Percentiles rank a stretch among this genome's conserved stretches.
Conservation (phyloP, 176 grass and related monocot species). For the Carex cristatella region DNA sequence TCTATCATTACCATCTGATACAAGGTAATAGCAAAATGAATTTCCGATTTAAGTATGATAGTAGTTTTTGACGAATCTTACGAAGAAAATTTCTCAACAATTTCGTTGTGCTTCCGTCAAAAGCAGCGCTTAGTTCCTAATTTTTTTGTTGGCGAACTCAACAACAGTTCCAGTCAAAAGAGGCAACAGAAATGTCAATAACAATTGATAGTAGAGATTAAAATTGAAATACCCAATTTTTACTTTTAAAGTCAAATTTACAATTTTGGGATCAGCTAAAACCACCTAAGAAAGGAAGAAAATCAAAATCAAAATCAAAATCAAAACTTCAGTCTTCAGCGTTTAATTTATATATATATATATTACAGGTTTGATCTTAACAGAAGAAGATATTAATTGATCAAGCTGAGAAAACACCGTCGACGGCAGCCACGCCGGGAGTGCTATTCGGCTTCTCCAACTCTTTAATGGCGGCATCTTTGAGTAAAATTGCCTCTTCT, state of each 20-base stretch:
- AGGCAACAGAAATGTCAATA: neutral
- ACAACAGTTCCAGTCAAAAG: neutral
- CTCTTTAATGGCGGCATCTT: conserved; percentile 6
- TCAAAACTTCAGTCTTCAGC: neutral
- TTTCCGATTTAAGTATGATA: neutral
- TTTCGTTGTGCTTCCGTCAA: neutral
- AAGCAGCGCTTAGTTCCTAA: neutral
- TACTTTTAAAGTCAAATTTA: conserved; percentile 11
- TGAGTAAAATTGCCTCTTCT: conserved; percentile 30
- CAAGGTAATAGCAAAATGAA: neutral
- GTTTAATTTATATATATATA: neutral
- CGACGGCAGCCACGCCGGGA: conserved; percentile 27
- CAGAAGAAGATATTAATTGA: neutral
- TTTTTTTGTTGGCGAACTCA: neutral
- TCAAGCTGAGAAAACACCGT: conserved; percentile 71
- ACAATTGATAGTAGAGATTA: neutral
- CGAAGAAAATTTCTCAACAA: neutral
- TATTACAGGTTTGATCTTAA: neutral
- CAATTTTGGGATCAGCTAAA: conserved; percentile 12
- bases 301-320: neutral
- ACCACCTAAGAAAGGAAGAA: neutral
- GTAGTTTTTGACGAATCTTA: neutral
- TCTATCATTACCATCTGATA: neutral
- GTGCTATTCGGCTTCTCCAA: conserved; percentile 35
- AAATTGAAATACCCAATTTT: neutral